Percentiles rank a stretch among this genome's conserved stretches.
phyloP scores from a whole-genome alignment of 106 monocot genomes.

The Phalaenopsis aphrodite region DNA sequence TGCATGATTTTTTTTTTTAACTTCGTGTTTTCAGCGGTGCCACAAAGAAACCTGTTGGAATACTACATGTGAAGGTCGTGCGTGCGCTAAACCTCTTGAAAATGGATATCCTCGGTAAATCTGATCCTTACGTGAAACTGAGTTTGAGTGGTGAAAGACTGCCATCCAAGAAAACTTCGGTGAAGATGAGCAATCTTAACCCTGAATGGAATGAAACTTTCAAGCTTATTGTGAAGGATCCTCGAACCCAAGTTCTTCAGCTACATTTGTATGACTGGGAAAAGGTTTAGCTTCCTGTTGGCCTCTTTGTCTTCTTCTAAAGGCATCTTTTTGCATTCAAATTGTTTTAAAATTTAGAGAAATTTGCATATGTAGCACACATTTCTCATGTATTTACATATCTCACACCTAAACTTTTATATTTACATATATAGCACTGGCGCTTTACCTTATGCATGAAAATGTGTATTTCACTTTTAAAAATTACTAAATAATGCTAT shows the following conservation, averaged over 20 bases:
- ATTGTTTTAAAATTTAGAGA: too few relatives aligned
- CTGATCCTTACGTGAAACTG: constrained; percentile 85
- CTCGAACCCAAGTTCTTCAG: constrained; percentile 75
- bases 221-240: constrained; percentile 83
- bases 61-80: constrained; percentile 75
- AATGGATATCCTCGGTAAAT: constrained; percentile 93
- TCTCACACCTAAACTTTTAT: too few relatives aligned
- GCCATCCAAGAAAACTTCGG: constrained; percentile 71
- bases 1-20: not conserved
- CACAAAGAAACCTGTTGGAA: constrained; percentile 78
- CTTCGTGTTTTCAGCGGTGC: constrained; percentile 39
- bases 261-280: constrained; percentile 88
- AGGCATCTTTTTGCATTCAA: too few relatives aligned
- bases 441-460: too few relatives aligned
- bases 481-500: too few relatives aligned
- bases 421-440: too few relatives aligned
- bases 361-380: too few relatives aligned
- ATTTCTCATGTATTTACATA: too few relatives aligned
- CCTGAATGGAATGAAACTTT: constrained; percentile 94
- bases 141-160: constrained; percentile 76
- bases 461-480: too few relatives aligned
- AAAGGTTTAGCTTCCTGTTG: constrained; percentile 57
- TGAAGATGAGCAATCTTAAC: constrained; percentile 85
- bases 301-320: not conserved
- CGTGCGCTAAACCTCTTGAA: constrained; percentile 75